Conservation (phyloP, 306 rosid genomes). For the Pyrus betulifolia region DNA sequence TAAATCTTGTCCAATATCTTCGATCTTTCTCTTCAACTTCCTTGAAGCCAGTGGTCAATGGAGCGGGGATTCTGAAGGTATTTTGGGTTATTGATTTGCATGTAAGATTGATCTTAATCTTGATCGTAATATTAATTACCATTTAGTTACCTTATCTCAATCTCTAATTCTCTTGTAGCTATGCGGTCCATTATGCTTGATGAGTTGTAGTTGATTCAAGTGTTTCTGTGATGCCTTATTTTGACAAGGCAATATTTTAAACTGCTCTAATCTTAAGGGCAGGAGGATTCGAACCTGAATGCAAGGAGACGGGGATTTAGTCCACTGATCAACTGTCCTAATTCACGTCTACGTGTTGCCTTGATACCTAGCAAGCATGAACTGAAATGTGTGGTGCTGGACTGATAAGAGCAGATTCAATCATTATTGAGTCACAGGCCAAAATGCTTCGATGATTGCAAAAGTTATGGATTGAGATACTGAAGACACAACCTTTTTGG, state of each 20-base stretch:
- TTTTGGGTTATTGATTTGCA: background rate
- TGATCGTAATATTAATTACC: background rate
- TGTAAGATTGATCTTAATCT: background rate
- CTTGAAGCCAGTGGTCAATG: background rate
- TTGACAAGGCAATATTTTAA: too few relatives aligned
- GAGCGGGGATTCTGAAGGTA: background rate
- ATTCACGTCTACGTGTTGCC: background rate
- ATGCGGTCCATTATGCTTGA: background rate
- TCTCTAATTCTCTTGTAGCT: background rate
- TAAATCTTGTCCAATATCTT: background rate
- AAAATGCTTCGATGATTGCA: background rate
- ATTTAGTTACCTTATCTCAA: background rate
- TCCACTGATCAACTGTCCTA: background rate
- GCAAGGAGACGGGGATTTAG: background rate
- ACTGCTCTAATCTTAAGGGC: background rate
- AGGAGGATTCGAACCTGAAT: background rate
- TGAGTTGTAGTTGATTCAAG: background rate
- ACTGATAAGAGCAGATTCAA: background rate
- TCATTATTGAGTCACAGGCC: background rate
- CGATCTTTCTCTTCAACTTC: background rate
- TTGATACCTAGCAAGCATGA: background rate
- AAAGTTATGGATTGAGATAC: conserved; percentile 3
- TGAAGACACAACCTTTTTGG: background rate
- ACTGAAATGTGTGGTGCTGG: background rate
- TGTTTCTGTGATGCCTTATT: background rate